Base-by-base conservation (phyloP, 352 stramenopile genomes). In the Globisporangium spinosum region DNA sequence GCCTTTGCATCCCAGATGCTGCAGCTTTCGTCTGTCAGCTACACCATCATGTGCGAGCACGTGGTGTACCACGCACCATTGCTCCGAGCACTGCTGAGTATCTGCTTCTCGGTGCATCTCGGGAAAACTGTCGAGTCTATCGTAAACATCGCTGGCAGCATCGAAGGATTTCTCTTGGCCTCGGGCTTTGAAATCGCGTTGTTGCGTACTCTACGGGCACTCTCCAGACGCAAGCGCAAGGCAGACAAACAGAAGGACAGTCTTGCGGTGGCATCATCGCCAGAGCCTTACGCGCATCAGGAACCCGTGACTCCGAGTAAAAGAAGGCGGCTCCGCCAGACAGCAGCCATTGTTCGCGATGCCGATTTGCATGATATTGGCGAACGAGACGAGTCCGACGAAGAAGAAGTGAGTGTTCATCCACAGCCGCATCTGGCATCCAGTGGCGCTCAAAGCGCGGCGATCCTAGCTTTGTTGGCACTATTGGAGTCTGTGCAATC, bases 41-140 rank as follows among this genome's bases (percentile, higher is more conserved):
- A 89, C 53, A 70, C 71, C 29, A 67, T 89, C 13, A 40, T 93
- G 57, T 89, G 83, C 49, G 81, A 90, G 7, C 84, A 93, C 62
- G 79, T 85, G 7, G 79, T 93, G 15, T 83, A 87, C 64, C 83
- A 89, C 34, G 60, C 70, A 15, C 78, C 75, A 17, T 72, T 93
- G 10, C 72, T 93, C 60, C 82, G 79, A 55, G 65, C 76, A 23
- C 68, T 91, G 6, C 62, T 89, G 25, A 72, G 55, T 40, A 75
- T 88, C 34, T 78, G 72, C 45, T 60, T 88, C 4, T 70, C 78
- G n/a, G 62, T 49, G 32, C 58, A 78, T 10, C 38, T 75, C n/a
- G 70, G 60, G 1, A 68, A 65, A 23, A 55, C 61, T 2, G 58
- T 79, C 1, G 60, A 70, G 1, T 68, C 43, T 4, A 77, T 84